Conservation (phyloP, 805 yeast species). For the Barnettozyma sp. region DNA sequence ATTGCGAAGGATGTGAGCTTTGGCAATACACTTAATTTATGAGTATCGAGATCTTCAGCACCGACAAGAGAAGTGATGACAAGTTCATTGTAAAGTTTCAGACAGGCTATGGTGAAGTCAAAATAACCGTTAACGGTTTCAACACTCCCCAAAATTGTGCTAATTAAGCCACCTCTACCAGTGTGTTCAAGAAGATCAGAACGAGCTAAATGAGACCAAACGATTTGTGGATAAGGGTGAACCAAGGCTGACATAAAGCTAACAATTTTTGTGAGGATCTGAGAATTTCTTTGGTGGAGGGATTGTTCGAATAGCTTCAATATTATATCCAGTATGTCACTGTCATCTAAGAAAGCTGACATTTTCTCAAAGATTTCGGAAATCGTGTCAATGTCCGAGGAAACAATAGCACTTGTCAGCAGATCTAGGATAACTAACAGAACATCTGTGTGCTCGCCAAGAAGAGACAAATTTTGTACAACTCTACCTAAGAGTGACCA, state of each 20-base stretch:
- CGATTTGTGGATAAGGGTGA: slow-evolving; percentile 49
- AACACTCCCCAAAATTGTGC: slow-evolving; percentile 57
- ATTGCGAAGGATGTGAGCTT: slow-evolving; percentile 49
- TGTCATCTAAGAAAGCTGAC: slow-evolving; percentile 42
- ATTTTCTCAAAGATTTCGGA: slow-evolving; percentile 29
- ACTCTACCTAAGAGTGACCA: slow-evolving; percentile 83
- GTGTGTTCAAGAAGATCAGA: slow-evolving; percentile 58
- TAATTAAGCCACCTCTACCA: slow-evolving; percentile 58
- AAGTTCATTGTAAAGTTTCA: slow-evolving; percentile 48
- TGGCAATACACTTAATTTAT: slow-evolving; percentile 48
- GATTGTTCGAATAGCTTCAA: slow-evolving; percentile 64
- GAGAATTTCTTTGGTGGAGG: slow-evolving; percentile 46
- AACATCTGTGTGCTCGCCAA: slow-evolving; percentile 33
- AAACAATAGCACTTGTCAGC: slow-evolving; percentile 39
- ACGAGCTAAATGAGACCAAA: slow-evolving; percentile 72
- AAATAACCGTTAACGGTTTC: slow-evolving; percentile 68
- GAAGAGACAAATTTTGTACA: slow-evolving; percentile 47
- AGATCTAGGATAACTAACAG: slow-evolving; percentile 45
- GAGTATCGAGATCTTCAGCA: slow-evolving; percentile 30
- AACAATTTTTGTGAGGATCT: slow-evolving; percentile 38
- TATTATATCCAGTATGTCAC: slow-evolving; percentile 55
- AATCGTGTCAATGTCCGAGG: slow-evolving; percentile 35
- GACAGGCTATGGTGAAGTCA: slow-evolving; percentile 52
- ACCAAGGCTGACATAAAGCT: slow-evolving; percentile 44
- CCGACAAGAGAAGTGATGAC: slow-evolving; percentile 42